Evolutionary conservation across 2,329 filamentous ascomycete species (phyloP).

Genomic region (Beauveria asiatica): DNA sequence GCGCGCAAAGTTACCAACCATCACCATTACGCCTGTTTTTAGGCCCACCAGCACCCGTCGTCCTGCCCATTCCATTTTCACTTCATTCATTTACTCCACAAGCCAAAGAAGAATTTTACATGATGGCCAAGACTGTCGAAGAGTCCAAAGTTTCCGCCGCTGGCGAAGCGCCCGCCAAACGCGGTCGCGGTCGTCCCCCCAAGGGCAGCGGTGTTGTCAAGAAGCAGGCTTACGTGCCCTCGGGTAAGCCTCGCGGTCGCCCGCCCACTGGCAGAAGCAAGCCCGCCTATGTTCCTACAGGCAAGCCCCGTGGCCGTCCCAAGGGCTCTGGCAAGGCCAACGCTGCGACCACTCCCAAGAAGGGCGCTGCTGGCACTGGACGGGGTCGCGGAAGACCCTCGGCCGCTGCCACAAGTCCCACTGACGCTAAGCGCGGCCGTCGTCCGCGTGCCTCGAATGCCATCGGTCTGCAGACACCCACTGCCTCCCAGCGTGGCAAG

Average conservation of each 20-base stretch:
- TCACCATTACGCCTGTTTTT: not conserved
- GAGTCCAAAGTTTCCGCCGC: conserved; percentile 16
- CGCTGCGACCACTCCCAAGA: not conserved
- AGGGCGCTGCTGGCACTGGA: conserved; percentile 12
- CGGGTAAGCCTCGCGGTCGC: conserved; percentile 35
- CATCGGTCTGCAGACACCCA: not conserved
- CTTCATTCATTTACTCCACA: not conserved
- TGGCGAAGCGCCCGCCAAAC: conserved; percentile 18
- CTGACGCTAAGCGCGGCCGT: not conserved
- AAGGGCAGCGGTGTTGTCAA: conserved; percentile 30
- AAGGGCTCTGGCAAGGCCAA: conserved; percentile 28
- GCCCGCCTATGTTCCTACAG: conserved; percentile 28
- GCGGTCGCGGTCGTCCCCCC: conserved; percentile 30
- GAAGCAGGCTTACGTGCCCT: conserved; percentile 26
- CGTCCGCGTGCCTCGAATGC: not conserved
- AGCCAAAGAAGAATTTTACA: not conserved
- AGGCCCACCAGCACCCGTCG: not conserved
- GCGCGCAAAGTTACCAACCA: conserved; percentile 1
- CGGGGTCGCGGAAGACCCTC: conserved; percentile 22
- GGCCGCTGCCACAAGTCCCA: conserved; percentile 21
- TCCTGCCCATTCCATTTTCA: not conserved
- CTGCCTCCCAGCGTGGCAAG: not conserved
- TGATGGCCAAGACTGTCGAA: conserved; percentile 21
- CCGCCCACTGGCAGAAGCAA: conserved; percentile 26
- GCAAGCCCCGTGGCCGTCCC: conserved; percentile 40